Conservation (phyloP, 2,329 filamentous ascomycete genomes). For the Basipetospora sp. region DNA sequence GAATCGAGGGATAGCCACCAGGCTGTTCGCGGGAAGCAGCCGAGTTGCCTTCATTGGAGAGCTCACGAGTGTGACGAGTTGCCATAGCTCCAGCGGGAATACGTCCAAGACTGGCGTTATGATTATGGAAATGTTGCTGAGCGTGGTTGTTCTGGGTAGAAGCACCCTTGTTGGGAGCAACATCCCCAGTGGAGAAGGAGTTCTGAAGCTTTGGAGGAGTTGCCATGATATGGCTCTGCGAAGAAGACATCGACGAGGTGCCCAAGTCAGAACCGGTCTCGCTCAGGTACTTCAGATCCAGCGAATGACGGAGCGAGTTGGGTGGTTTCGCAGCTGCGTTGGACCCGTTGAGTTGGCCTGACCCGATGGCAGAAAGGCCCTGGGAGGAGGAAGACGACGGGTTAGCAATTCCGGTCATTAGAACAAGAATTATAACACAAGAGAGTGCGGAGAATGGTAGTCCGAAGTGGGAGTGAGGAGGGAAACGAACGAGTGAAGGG, state of each 20-base stretch:
- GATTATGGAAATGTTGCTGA: conserved; percentile 54
- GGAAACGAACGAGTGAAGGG: too few species aligned
- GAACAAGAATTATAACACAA: not conserved
- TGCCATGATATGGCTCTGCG: conserved; percentile 38
- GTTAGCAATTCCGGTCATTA: too few species aligned
- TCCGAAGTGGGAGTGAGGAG: too few species aligned
- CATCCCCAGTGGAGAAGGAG: conserved; percentile 80
- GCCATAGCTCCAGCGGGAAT: conserved; percentile 53
- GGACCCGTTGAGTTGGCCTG: conserved; percentile 22
- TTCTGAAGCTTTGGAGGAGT: conserved; percentile 64
- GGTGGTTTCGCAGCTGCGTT: conserved; percentile 17
- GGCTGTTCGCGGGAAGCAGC: conserved; percentile 28
- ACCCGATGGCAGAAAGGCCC: conserved; percentile 34
- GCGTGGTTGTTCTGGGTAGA: conserved; percentile 36
- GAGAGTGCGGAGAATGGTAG: too few species aligned
- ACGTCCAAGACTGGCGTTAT: conserved; percentile 69
- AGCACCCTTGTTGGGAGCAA: conserved; percentile 62
- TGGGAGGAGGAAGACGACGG: conserved; percentile 26
- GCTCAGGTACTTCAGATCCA: conserved; percentile 38
- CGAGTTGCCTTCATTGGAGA: conserved; percentile 37
- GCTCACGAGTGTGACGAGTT: conserved; percentile 59
- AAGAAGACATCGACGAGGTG: conserved; percentile 27
- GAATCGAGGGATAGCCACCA: conserved; percentile 42
- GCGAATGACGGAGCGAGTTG: conserved; percentile 40
- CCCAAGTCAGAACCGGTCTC: conserved; percentile 27